These are phyloP conservation scores for Yamadazyma jaroonii DNA, from an alignment of 1,139 yeast species.

Conservation along the genomic window DNA sequence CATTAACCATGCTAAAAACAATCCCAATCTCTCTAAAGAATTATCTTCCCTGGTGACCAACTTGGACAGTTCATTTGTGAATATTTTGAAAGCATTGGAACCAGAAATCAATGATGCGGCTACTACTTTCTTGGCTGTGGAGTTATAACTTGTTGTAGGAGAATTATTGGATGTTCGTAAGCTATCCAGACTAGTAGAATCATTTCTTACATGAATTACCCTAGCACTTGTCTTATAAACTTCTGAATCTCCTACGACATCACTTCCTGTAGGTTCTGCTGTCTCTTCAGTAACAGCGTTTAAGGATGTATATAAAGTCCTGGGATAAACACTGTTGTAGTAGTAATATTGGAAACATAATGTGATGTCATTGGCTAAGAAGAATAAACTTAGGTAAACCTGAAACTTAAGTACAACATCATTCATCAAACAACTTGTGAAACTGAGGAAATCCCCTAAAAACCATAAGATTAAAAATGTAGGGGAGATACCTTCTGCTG, in stretches of 20 bases:
- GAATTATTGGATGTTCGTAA: slow-evolving; percentile 17
- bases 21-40: slow-evolving; percentile 37
- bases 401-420: slow-evolving; percentile 74
- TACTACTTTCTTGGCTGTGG: slow-evolving; percentile 15
- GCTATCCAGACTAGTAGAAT: slow-evolving; percentile 8
- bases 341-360: slow-evolving; percentile 76
- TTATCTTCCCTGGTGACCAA: slow-evolving; percentile 3
- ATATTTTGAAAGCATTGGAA: slow-evolving; percentile 20
- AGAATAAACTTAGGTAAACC: slow-evolving; percentile 68
- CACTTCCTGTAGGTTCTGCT: slow-evolving; percentile 1
- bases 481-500: slow-evolving; percentile 87
- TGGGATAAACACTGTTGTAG: slow-evolving; percentile 49
- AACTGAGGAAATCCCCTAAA: slow-evolving; percentile 77
- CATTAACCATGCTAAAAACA: slow-evolving; percentile 75
- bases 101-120: slow-evolving; percentile 24
- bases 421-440: slow-evolving; percentile 77
- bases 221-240: slow-evolving; percentile 4
- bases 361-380: slow-evolving; percentile 67
- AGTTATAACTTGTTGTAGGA: slow-evolving; percentile 23
- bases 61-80: neutral
- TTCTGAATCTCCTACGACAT: slow-evolving; percentile 1
- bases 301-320: slow-evolving; percentile 8
- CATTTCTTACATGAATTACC: slow-evolving; percentile 15
- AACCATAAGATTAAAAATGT: slow-evolving; percentile 76
- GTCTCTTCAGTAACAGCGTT: neutral